Percentiles rank a stretch among this genome's conserved stretches.
phyloP scores from a whole-genome alignment of 768 basidiomycete genomes.

The Cubamyces sp. region DNA sequence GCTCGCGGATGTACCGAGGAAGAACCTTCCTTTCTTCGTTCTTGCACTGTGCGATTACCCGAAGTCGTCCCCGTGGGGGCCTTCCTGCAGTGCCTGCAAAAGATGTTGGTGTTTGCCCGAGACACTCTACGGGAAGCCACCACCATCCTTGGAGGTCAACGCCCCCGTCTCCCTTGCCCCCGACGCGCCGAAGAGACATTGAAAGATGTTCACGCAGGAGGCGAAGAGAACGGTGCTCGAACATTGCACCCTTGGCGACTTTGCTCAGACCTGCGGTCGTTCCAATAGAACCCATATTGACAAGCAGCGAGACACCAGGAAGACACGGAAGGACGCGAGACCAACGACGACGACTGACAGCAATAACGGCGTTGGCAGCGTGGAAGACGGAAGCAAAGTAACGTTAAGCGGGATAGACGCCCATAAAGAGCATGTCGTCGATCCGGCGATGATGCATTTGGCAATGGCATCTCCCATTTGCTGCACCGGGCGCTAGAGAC shows the following conservation, averaged over 20 bases:
- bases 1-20: constrained; percentile 82
- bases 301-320: neutral
- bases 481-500: neutral
- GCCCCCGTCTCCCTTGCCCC: constrained; percentile 89
- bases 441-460: neutral
- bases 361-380: neutral
- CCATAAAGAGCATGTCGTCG: constrained; percentile 1
- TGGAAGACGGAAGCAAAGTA: neutral
- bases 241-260: constrained; percentile 70
- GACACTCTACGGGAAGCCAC: constrained; percentile 65
- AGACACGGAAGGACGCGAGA: neutral
- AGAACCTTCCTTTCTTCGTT: constrained; percentile 82
- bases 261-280: constrained; percentile 40
- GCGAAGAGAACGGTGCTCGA: constrained; percentile 69
- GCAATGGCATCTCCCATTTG: no score
- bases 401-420: neutral
- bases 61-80: constrained; percentile 53
- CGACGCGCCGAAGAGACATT: constrained; percentile 80
- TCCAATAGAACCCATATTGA: neutral
- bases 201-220: constrained; percentile 68
- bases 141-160: constrained; percentile 92
- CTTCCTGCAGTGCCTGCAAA: neutral
- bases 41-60: constrained; percentile 89
- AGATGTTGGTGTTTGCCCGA: neutral
- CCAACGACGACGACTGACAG: neutral